Conservation (phyloP, 225 moss, liverwort and hornwort genomes). For the Polytrichum commune region DNA sequence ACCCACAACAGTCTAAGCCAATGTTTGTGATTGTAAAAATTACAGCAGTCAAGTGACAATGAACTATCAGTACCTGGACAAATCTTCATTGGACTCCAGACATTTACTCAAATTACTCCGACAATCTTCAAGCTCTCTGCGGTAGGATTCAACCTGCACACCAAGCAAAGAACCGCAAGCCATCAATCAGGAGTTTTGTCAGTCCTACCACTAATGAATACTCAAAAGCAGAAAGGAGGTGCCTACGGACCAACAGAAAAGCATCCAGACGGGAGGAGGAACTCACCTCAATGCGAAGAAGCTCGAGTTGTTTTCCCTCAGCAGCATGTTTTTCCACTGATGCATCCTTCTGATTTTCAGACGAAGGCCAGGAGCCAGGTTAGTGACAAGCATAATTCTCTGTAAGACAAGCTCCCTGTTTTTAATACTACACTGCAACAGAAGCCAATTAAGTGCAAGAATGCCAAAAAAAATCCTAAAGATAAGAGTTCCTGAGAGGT, state of each 20-base stretch:
- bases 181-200: not conserved
- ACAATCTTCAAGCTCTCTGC: conserved; percentile 73
- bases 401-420: too few relatives aligned
- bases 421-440: too few relatives aligned
- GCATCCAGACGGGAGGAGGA: not conserved
- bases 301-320: conserved; percentile 29
- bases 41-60: conserved; percentile 3
- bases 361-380: too few relatives aligned
- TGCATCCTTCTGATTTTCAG: conserved; percentile 24
- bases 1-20: conserved; percentile 11
- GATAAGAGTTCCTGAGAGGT: not conserved
- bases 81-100: conserved; percentile 56
- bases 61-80: conserved; percentile 49
- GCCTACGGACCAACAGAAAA: too few relatives aligned
- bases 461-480: not conserved
- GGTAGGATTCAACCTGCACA: conserved; percentile 68
- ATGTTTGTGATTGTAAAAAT: conserved; percentile 1
- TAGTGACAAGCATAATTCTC: too few relatives aligned
- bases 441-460: too few relatives aligned
- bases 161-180: conserved; percentile 1
- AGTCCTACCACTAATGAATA: too few relatives aligned
- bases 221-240: too few relatives aligned
- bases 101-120: conserved; percentile 59
- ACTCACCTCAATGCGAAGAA: conserved; percentile 42
- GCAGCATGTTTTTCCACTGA: conserved; percentile 27